Percentiles rank a stretch among this genome's conserved stretches.
Conservation (phyloP, 192 early-diverging fungal genomes). For the Diversispora epigaea region DNA sequence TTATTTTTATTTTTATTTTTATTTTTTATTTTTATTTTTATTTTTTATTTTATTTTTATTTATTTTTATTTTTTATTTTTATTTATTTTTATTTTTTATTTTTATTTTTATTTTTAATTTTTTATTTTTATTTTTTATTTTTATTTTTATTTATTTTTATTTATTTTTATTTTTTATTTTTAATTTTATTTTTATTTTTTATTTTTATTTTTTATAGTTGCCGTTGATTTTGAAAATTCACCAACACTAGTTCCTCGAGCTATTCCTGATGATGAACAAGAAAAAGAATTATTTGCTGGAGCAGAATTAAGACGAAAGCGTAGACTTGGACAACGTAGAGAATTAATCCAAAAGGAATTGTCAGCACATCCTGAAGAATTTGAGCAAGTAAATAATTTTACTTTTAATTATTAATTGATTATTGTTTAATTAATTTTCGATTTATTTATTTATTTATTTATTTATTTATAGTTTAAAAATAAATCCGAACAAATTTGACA, state of each 20-base stretch:
- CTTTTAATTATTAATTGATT: no score
- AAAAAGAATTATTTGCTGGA: slow-evolving; percentile 35
- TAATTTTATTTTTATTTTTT: no score
- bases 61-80: neutral
- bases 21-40: no score
- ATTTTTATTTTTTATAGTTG: slow-evolving; percentile 26
- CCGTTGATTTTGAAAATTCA: slow-evolving; percentile 38
- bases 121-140: neutral
- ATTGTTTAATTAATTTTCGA: no score
- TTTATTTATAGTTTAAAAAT: no score
- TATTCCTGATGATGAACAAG: slow-evolving; percentile 38
- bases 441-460: no score
- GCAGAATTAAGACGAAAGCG: slow-evolving; percentile 35
- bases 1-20: neutral
- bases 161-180: neutral
- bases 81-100: neutral
- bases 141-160: neutral
- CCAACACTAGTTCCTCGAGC: slow-evolving; percentile 39
- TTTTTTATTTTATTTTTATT: no score
- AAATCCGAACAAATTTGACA: no score
- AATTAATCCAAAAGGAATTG: slow-evolving; percentile 37
- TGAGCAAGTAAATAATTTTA: neutral
- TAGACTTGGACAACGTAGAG: slow-evolving; percentile 39
- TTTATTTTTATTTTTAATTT: no score
- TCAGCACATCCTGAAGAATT: slow-evolving; percentile 27